These are phyloP conservation scores for Saturnispora kantuleensis DNA, from an alignment of 805 yeast species.

Conservation along the genomic window DNA sequence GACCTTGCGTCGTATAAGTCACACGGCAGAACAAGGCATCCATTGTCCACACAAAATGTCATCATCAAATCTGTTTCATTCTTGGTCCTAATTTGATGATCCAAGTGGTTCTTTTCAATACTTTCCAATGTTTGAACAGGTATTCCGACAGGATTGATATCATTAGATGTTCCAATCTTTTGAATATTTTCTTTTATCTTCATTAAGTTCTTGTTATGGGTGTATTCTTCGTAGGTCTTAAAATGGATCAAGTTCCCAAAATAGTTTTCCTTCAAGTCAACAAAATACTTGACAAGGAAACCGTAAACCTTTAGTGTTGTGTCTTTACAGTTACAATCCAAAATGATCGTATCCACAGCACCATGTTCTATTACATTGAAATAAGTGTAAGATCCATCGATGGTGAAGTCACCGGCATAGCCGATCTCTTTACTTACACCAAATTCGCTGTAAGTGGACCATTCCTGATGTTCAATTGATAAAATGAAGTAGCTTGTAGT, in stretches of 20 bases:
- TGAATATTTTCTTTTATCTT: background rate
- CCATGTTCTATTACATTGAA: constrained; percentile 50
- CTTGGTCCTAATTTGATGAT: constrained; percentile 31
- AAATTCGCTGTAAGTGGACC: constrained; percentile 81
- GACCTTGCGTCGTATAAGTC: constrained; percentile 52
- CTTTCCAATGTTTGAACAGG: constrained; percentile 5
- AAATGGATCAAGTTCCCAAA: constrained; percentile 83
- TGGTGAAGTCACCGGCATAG: constrained; percentile 46
- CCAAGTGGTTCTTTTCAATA: constrained; percentile 16
- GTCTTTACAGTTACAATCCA: constrained; percentile 56
- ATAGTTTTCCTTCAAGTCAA: constrained; percentile 75
- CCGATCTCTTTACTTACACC: constrained; percentile 57
- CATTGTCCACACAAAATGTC: constrained; percentile 58
- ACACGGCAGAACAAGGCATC: constrained; percentile 65
- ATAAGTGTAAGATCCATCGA: constrained; percentile 59
- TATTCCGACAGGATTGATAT: constrained; percentile 10
- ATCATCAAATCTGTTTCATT: constrained; percentile 76
- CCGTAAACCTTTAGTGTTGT: constrained; percentile 73
- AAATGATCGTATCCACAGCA: constrained; percentile 57
- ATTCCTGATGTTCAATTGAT: constrained; percentile 70
- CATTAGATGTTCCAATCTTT: constrained; percentile 4
- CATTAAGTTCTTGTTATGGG: constrained; percentile 14
- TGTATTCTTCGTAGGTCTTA: constrained; percentile 77
- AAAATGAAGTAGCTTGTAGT: constrained; percentile 52
- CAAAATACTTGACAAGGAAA: constrained; percentile 61